Conservation (phyloP, 441 rosid genomes). For the Isatis lusitanica region DNA sequence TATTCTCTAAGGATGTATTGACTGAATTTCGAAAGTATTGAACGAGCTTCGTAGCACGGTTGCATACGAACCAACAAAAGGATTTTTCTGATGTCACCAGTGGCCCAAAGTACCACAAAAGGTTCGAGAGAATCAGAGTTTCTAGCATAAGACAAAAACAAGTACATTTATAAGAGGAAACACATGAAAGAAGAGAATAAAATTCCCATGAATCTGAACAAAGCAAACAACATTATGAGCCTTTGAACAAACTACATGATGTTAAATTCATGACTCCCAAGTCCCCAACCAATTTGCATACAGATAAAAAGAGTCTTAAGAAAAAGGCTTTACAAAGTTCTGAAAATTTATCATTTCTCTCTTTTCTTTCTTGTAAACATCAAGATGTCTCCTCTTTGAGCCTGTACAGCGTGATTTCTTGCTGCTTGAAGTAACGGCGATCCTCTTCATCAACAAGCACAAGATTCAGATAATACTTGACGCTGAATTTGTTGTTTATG, state of each 20-base stretch:
- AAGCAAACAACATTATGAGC: conserved; percentile 19
- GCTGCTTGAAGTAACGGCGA: conserved; percentile 94
- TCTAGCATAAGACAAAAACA: neutral
- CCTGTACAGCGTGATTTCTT: conserved; percentile 87
- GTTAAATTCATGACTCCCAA: conserved; percentile 19
- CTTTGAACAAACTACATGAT: conserved; percentile 24
- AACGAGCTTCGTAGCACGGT: no score
- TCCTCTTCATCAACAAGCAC: conserved; percentile 97
- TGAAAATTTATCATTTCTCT: conserved; percentile 27
- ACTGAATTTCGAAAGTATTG: no score
- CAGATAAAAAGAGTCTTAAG: neutral
- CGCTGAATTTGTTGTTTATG: conserved; percentile 95
- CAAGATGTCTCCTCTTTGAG: conserved; percentile 67
- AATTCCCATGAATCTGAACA: conserved; percentile 15
- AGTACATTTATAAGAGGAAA: neutral
- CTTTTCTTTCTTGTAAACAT: conserved; percentile 30
- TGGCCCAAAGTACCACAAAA: no score
- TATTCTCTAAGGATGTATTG: no score
- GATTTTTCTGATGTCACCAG: no score
- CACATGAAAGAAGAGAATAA: neutral
- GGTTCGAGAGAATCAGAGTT: neutral
- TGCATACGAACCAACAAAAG: no score
- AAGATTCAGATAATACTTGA: conserved; percentile 88
- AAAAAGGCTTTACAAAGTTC: conserved; percentile 52
- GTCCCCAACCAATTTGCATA: conserved; percentile 18